Percentiles rank a stretch among this genome's conserved stretches.
These are phyloP conservation scores for Excoecaria cochinchinensis DNA, from an alignment of 345 rosid species.

Conservation along the genomic window DNA sequence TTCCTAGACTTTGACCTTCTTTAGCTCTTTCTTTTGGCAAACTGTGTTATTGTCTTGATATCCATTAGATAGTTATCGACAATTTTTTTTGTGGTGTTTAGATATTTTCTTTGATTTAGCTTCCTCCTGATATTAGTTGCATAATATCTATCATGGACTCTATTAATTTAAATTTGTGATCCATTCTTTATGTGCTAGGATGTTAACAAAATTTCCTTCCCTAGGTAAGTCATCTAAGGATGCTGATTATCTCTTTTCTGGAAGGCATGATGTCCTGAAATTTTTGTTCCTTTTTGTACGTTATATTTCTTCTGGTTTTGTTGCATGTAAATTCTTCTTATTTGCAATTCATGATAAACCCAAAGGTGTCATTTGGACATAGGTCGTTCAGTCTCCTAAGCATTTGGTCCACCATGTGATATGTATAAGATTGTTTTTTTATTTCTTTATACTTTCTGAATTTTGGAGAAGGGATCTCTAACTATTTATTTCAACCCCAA, in stretches of 20 bases:
- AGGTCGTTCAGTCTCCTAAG: not conserved
- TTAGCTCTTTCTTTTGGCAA: not conserved
- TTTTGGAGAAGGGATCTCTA: not conserved
- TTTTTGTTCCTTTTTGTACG: not conserved
- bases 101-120: not conserved
- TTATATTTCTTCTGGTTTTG: not conserved
- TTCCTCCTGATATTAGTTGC: constrained; percentile 11
- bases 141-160: constrained; percentile 19
- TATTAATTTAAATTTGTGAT: constrained; percentile 20
- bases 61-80: not conserved
- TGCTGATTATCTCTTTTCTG: constrained; percentile 14
- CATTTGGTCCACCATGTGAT: not conserved
- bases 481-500: not conserved
- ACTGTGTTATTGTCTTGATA: not conserved
- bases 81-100: not conserved
- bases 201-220: constrained; percentile 25
- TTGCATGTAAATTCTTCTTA: not conserved
- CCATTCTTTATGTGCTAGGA: constrained; percentile 18
- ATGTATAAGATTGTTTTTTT: not conserved
- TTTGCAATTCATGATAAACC: not conserved
- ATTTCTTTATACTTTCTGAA: not conserved
- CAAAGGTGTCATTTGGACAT: not conserved
- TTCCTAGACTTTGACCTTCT: not conserved
- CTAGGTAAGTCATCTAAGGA: constrained; percentile 22
- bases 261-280: constrained; percentile 7